Percentiles rank a stretch among this genome's conserved stretches.
Evolutionary conservation across 208 protist species (phyloP).

Genomic region (Angomonas deanei): DNA sequence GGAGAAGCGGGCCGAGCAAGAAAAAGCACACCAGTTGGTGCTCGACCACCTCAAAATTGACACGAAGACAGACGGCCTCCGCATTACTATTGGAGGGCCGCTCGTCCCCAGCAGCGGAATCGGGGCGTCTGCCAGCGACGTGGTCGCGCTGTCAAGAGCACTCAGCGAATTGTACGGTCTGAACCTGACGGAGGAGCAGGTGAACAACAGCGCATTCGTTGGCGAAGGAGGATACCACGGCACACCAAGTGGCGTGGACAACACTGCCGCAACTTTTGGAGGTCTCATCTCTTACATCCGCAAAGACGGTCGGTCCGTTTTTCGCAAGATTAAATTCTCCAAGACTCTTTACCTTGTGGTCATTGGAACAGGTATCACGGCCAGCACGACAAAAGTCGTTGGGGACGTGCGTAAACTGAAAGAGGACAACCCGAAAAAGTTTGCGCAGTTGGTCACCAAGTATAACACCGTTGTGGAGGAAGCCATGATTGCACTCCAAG

Average conservation of each 20-base stretch:
- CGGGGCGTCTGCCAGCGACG: slow-evolving; percentile 75
- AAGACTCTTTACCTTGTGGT: slow-evolving; percentile 63
- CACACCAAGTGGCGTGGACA: slow-evolving; percentile 86
- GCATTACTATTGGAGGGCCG: slow-evolving; percentile 49
- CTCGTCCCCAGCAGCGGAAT: slow-evolving; percentile 79
- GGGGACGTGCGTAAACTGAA: slow-evolving; percentile 51
- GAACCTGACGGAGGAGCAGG: slow-evolving; percentile 43
- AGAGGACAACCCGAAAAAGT: slow-evolving; percentile 30
- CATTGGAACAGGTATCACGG: slow-evolving; percentile 79
- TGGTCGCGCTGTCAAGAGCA: slow-evolving; percentile 70
- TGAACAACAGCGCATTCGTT: slow-evolving; percentile 64
- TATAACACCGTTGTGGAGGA: slow-evolving; percentile 36
- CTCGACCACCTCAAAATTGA: slow-evolving; percentile 72
- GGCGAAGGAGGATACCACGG: slow-evolving; percentile 86
- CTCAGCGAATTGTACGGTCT: slow-evolving; percentile 65
- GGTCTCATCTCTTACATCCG: slow-evolving; percentile 71
- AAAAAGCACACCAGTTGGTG: slow-evolving; percentile 63
- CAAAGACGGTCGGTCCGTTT: slow-evolving; percentile 20
- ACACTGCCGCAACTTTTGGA: slow-evolving; percentile 84
- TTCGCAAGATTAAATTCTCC: slow-evolving; percentile 26
- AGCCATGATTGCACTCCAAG: slow-evolving; percentile 36
- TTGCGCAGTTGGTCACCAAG: slow-evolving; percentile 25
- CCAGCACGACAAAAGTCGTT: slow-evolving; percentile 66
- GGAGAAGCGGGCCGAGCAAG: slow-evolving; percentile 75
- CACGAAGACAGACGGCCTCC: slow-evolving; percentile 46